Percentiles rank a stretch among this genome's conserved stretches.
These are phyloP conservation scores for Berberis vulgaris DNA, from an alignment of 164 flowering plant genomes.

Conservation along the genomic window DNA sequence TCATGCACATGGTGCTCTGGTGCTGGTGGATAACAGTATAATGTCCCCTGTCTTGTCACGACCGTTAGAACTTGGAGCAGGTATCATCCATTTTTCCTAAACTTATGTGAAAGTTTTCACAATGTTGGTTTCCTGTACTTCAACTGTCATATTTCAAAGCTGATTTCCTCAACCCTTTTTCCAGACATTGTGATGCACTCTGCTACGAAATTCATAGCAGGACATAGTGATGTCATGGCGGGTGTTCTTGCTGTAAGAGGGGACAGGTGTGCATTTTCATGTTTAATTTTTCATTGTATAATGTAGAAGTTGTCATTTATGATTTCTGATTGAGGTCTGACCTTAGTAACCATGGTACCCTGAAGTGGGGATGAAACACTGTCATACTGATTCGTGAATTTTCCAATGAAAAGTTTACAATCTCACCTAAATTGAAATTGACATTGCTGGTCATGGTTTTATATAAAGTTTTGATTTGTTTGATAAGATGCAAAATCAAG, in stretches of 20 bases:
- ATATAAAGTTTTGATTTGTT: no score
- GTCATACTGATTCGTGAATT: no score
- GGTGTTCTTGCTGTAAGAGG: constrained; percentile 92
- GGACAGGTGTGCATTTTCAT: constrained; percentile 48
- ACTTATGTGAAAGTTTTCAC: no score
- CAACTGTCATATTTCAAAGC: not conserved
- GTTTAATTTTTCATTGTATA: not conserved
- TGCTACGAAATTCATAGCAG: constrained; percentile 91
- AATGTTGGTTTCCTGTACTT: not conserved
- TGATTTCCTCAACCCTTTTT: constrained; percentile 8
- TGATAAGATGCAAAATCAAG: no score
- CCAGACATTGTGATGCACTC: constrained; percentile 98
- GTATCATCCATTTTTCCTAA: constrained; percentile 20
- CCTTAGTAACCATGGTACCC: no score
- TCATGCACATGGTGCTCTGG: constrained; percentile 73
- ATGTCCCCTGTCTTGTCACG: constrained; percentile 90
- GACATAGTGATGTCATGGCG: constrained; percentile 96
- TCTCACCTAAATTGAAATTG: no score
- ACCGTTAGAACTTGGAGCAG: constrained; percentile 96
- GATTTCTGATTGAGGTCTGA: not conserved
- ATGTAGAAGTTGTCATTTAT: not conserved
- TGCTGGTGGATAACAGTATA: constrained; percentile 94
- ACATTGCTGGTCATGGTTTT: no score
- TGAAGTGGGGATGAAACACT: no score
- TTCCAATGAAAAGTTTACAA: no score